phyloP scores from a whole-genome alignment of 306 rosid genomes.

The Glycine latifolia region DNA sequence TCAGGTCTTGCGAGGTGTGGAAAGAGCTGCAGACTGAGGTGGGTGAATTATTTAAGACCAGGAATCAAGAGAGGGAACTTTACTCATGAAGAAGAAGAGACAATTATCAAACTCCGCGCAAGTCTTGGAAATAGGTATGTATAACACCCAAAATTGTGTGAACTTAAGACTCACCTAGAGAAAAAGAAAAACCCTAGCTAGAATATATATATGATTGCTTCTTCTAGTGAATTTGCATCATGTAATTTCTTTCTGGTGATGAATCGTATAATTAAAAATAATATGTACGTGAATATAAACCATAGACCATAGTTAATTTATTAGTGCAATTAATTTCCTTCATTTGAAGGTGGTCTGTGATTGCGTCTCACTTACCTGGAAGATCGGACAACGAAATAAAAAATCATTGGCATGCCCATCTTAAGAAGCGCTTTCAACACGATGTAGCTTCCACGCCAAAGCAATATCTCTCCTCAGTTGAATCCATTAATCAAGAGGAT shows the following conservation, averaged over 20 bases:
- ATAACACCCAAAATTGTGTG: too few relatives aligned
- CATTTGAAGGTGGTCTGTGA: constrained; percentile 41
- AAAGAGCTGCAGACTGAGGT: constrained; percentile 50
- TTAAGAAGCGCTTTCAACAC: constrained; percentile 33
- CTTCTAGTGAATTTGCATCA: not conserved
- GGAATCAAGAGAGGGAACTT: constrained; percentile 35
- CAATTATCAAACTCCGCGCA: constrained; percentile 24
- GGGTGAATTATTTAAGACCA: constrained; percentile 47
- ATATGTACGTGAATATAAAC: not conserved
- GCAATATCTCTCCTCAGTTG: not conserved
- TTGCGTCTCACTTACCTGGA: constrained; percentile 44
- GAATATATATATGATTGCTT: not conserved
- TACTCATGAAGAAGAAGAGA: constrained; percentile 23
- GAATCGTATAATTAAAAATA: not conserved
- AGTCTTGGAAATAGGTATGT: constrained; percentile 38
- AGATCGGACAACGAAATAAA: constrained; percentile 49
- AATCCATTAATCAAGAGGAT: too few relatives aligned
- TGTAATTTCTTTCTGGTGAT: not conserved
- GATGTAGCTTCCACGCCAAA: not conserved
- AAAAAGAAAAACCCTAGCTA: too few relatives aligned
- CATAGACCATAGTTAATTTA: not conserved
- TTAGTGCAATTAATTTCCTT: not conserved
- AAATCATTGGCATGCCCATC: constrained; percentile 37
- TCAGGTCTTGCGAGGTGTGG: constrained; percentile 52
- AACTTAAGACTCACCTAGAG: too few relatives aligned